Base-by-base conservation (phyloP, 176 grass and related monocot genomes). In the Carex parvula region DNA sequence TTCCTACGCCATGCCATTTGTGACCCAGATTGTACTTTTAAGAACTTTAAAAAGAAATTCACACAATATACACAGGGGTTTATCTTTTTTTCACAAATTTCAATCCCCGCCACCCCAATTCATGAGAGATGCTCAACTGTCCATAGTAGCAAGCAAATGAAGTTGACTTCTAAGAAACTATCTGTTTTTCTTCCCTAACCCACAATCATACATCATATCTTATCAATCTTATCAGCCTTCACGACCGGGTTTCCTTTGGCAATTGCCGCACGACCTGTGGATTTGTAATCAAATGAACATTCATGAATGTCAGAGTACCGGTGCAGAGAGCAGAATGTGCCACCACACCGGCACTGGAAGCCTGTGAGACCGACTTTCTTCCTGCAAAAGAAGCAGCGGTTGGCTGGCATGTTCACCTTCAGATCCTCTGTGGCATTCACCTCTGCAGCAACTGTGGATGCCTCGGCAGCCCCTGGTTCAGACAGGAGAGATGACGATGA, bases 281-380 rank as follows among this genome's bases (percentile, higher is more conserved):
- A 60, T 68, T 83, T 90, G 81, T 93, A 93, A 82, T 93, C 88
- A 26, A 93, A 90, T 2, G 57, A 62, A 85, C 91, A 93, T 12
- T 88, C 26, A 75, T 93, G 91, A 3, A 83, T 68, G 29, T 93
- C 91, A 0, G 86, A 82, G 8, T 93, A 90, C 0, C 81, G 91
- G 58, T 93, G 91, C 81, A 82, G 81, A 6, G 88, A 86, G 77
- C 91, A 93, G 86, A 88, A 90, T 20, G 85, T 87, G 17, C 84
- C 86, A 44, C 88, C 91, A n/a, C 91, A 93, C 32, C 84, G 86
- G 81, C 91, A 93, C 54, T 88, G 85, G 84, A 93, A 93, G 10
- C 91, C 91, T 15, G 82, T 86, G 79, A 93, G 32, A 14, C 91
- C 86, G 0, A 93, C 84, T 79, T 90, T 90, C 88, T 93, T 93